Evolutionary conservation across 169 alveolate species (phyloP), one percentile per base, ranked within the genome.

Genomic region (Cryptosporidium canis): DNA sequence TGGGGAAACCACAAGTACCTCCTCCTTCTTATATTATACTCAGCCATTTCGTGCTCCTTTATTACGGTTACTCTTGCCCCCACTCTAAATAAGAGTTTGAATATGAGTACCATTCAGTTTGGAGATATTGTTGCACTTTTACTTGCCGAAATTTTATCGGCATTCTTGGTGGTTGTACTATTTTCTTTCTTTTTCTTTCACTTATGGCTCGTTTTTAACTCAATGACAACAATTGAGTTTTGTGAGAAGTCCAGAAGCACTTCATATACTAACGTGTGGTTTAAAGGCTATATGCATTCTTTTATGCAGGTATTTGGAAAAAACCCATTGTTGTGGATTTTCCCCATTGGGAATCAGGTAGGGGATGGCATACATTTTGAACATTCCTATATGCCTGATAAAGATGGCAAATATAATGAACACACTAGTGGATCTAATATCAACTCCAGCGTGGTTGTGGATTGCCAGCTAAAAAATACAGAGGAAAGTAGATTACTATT

Each of bases 1-100:
- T 95, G 94, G 94, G 93, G 92, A 0, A 95, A 95, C 85, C 96
- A 95, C 91, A 94, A 94, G 90, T 94, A 92, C 63, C 94, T 95
- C 85, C 90, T 92, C 90, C 91, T 95, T 31, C 68, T 94, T 21
- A 91, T 94, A 35, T 85, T 95, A 18, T 94, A 95, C 90, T 93
- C 96, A 12, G 64, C 93, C 14, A 85, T 92, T 2, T 66, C 92
- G 18, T 83, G 94, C n/a, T 65, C 87, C 18, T 83, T 93, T 66
- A 90, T 94, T 66, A 90, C 94, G 3, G 44, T 90, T 44, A 83
- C 94, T 68, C 90, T 93, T 85, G 91, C 83, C 64, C 93, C 94
- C 35, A 94, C 94, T 43, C 47, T 77, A 41, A 77, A 48, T 31
- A 55, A 56, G 16, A 21, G 72, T n/a, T 21, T 77, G 2, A 77